phyloP scores from a whole-genome alignment of 495 filamentous ascomycete species.

The Podospora australis region DNA sequence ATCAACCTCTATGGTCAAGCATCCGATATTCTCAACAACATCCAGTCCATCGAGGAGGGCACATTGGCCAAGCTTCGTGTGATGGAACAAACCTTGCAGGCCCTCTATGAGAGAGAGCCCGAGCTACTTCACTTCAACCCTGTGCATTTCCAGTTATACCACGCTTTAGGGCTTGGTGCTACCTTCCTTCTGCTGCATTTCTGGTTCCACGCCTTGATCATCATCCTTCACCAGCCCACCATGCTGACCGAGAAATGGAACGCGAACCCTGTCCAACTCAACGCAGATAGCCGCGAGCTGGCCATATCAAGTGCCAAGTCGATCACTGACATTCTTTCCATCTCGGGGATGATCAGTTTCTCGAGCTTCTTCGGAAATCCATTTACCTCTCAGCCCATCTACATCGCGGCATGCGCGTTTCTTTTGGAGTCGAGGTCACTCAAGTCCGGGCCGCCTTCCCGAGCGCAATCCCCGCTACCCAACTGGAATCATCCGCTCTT shows the following conservation, averaged over 20 bases:
- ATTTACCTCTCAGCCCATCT: conserved; percentile 84
- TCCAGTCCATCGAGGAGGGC: conserved; percentile 67
- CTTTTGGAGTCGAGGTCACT: conserved; percentile 69
- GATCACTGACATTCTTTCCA: conserved; percentile 76
- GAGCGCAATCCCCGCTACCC: conserved; percentile 39
- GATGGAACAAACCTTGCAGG: conserved; percentile 72
- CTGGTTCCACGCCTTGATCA: conserved; percentile 85
- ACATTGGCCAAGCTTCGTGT: conserved; percentile 59
- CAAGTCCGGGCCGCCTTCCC: conserved; percentile 49
- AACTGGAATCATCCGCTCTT: conserved; percentile 15
- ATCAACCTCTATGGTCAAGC: conserved; percentile 78
- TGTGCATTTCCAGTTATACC: conserved; percentile 69
- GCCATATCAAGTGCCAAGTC: conserved; percentile 87
- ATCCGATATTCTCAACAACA: conserved; percentile 77
- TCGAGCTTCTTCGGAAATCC: conserved; percentile 78
- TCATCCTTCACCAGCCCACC: conserved; percentile 76
- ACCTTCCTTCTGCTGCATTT: conserved; percentile 86
- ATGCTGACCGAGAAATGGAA: conserved; percentile 71
- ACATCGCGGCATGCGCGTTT: conserved; percentile 82
- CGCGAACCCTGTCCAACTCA: conserved; percentile 53
- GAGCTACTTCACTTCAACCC: conserved; percentile 70
- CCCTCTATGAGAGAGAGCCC: conserved; percentile 71
- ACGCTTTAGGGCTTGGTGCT: conserved; percentile 67
- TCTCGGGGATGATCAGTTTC: conserved; percentile 70
- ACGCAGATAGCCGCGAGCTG: conserved; percentile 69